Evolutionary conservation across 2,329 filamentous ascomycete genomes (phyloP).

Genomic region (Aspergillus bombycis): DNA sequence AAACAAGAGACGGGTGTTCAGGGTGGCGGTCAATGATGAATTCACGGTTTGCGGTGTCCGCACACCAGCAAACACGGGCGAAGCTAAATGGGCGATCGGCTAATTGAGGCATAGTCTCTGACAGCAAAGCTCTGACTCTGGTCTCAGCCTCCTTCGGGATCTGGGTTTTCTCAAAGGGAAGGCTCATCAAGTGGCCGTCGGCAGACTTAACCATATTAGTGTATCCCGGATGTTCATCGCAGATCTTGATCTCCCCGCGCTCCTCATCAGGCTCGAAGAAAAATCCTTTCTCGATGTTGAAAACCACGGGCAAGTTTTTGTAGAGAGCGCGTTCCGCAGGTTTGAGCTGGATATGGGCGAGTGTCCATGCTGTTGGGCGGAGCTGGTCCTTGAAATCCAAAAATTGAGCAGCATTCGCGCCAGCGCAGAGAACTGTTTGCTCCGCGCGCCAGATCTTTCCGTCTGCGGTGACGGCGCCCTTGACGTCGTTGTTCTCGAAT

Average conservation of each 20-base stretch:
- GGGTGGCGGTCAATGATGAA: constrained; percentile 58
- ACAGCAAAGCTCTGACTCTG: constrained; percentile 52
- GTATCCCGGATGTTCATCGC: constrained; percentile 60
- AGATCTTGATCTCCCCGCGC: constrained; percentile 41
- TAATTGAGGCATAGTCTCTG: constrained; percentile 57
- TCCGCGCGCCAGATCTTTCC: constrained; percentile 41
- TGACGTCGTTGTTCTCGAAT: constrained; percentile 39
- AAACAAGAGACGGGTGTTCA: constrained; percentile 44
- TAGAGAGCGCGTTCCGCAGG: constrained; percentile 47
- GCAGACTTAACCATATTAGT: constrained; percentile 46
- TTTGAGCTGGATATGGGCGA: constrained; percentile 49
- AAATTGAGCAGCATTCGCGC: constrained; percentile 45
- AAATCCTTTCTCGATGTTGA: constrained; percentile 52
- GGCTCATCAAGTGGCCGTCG: constrained; percentile 32
- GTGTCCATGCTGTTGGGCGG: constrained; percentile 51
- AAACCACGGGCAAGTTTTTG: constrained; percentile 48
- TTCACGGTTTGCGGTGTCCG: constrained; percentile 57
- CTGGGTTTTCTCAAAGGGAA: constrained; percentile 49
- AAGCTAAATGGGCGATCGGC: constrained; percentile 54
- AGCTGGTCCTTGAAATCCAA: constrained; percentile 52
- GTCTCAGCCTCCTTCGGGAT: constrained; percentile 51
- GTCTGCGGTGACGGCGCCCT: constrained; percentile 44
- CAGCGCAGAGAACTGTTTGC: constrained; percentile 47
- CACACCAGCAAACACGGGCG: constrained; percentile 60
- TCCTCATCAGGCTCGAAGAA: constrained; percentile 53